These are phyloP conservation scores for Rhododendron henanense DNA, from an alignment of 148 eudicot genomes.

Conservation along the genomic window DNA sequence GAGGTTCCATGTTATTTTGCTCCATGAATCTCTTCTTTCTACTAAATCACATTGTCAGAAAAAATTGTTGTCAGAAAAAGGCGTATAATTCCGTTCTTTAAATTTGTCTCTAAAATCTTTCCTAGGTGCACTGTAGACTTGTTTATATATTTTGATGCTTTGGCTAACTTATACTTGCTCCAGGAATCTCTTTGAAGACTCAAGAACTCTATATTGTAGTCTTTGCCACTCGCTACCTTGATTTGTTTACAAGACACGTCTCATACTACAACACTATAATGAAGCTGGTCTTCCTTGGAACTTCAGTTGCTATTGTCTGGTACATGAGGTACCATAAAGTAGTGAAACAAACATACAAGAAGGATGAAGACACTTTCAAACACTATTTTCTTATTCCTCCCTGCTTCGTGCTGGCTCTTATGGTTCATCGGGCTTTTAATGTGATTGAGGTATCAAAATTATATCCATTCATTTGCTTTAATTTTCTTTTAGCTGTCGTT, in stretches of 20 bases:
- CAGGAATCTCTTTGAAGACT: constrained; percentile 59
- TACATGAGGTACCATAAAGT: constrained; percentile 53
- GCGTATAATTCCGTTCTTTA: neutral
- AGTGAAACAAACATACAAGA: constrained; percentile 49
- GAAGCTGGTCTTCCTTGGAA: constrained; percentile 51
- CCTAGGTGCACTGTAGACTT: neutral
- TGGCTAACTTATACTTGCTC: constrained; percentile 7
- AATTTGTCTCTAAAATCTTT: neutral
- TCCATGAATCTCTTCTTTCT: neutral
- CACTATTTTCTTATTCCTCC: constrained; percentile 41
- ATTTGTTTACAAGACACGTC: constrained; percentile 38
- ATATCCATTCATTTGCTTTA: neutral
- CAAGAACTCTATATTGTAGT: constrained; percentile 53
- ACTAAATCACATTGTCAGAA: neutral
- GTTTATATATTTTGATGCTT: neutral
- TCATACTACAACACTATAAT: constrained; percentile 49
- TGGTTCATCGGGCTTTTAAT: constrained; percentile 35
- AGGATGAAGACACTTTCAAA: constrained; percentile 41
- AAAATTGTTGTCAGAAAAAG: neutral
- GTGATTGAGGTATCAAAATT: constrained; percentile 31
- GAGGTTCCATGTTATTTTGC: neutral
- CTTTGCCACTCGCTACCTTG: constrained; percentile 48
- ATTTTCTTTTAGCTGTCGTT: neutral
- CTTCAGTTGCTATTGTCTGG: constrained; percentile 51
- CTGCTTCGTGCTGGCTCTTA: constrained; percentile 40